Base-by-base conservation (phyloP, 805 yeast species). In the Pichia heedii region DNA sequence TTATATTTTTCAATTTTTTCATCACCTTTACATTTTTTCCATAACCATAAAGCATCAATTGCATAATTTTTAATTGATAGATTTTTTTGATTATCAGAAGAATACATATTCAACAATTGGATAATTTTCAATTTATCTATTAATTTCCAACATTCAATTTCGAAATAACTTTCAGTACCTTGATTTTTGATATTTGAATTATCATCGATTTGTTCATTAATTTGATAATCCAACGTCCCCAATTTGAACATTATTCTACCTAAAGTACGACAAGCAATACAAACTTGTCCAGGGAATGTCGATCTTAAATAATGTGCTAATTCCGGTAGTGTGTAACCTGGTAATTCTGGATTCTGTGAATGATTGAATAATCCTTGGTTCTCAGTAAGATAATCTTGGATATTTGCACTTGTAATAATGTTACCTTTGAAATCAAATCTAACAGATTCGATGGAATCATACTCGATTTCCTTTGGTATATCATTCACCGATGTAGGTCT, bases 311-410 rank as follows among this genome's bases (percentile, higher is more conserved):
- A 70, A 52, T 83, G 93, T 1, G 83, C 81, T 41, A 93, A 68
- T 58, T 93, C 99, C 0, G 76, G 69, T 21, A 93, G 58, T 0
- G 97, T 89, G 60, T 93, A 93, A 0, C 99, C 99, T 0, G 97
- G 95, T 41, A 89, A 68, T 37, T 80, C 79, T 0, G 97, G 96
- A 39, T 82, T 79, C 11, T 82, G 86, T 0, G 96, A 74, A 61
- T 93, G 99, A 59, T 93, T 97, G 55, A 87, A 96, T 22, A 93
- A 71, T 0, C 96, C 98, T 26, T 77, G 67, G 11, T 47, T 38
- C 24, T 44, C 37, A 33, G 40, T 18, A 7, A 48, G 45, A 26
- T 50, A 44, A 5, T 49, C 33, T 8, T 45, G 38, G 9, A 56
- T 45, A 42, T 53, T 56, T 30, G 54, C 59, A 3, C 56, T 46